These are phyloP conservation scores for Cicer yamashitae DNA, from an alignment of 306 rosid genomes.

Conservation along the genomic window DNA sequence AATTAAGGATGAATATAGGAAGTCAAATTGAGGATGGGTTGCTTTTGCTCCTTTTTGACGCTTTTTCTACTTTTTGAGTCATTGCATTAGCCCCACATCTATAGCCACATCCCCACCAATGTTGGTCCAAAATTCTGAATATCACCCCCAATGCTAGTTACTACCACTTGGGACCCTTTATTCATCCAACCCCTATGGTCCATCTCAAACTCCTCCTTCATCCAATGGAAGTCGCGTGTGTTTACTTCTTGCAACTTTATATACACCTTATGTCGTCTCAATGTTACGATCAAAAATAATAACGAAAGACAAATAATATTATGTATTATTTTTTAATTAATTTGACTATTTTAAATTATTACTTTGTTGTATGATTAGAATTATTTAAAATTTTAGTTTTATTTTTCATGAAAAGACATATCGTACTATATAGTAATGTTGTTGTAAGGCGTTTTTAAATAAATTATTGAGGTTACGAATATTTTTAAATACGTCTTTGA, in stretches of 20 bases:
- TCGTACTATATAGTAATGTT: too few species aligned
- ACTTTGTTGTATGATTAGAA: too few species aligned
- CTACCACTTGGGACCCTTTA: constrained; percentile 33
- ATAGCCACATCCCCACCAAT: constrained; percentile 34
- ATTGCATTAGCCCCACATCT: constrained; percentile 20
- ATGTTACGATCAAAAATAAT: too few species aligned
- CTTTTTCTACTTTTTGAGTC: constrained; percentile 36
- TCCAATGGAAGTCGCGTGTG: constrained; percentile 37
- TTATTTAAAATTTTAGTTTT: too few species aligned
- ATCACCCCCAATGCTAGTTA: constrained; percentile 46
- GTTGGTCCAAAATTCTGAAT: constrained; percentile 51
- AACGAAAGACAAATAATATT: too few species aligned
- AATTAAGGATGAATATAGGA: neutral
- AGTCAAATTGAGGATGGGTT: constrained; percentile 35
- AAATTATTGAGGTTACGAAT: too few species aligned
- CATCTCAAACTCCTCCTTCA: neutral
- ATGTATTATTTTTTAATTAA: too few species aligned
- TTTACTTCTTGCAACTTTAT: neutral
- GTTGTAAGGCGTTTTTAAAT: too few species aligned
- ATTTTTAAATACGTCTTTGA: too few species aligned
- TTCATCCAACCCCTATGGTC: constrained; percentile 21
- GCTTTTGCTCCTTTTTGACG: constrained; percentile 47
- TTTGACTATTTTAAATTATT: too few species aligned
- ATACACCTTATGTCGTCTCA: neutral
- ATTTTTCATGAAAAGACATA: too few species aligned